Conservation (phyloP, 768 basidiomycete species). For the Dioszegia hungarica region DNA sequence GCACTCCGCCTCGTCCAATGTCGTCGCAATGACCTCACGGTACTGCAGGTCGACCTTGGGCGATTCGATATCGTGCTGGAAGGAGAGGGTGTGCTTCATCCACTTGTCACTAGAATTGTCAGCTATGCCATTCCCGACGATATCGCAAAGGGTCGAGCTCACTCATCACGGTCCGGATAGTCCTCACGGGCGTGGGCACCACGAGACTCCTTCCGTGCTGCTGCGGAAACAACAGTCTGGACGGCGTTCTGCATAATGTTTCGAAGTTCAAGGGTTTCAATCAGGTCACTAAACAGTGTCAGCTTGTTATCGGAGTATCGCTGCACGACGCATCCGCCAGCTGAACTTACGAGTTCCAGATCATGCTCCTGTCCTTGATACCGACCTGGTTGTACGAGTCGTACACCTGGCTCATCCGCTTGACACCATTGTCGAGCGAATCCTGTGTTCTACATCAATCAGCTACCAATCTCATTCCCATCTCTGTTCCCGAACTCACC, state of each 20-base stretch:
- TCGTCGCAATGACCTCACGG: conserved; percentile 74
- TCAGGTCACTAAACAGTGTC: conserved; percentile 68
- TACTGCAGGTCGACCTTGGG: conserved; percentile 87
- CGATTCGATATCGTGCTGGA: conserved; percentile 68
- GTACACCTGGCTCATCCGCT: conserved; percentile 79
- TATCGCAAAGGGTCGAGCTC: conserved; percentile 7
- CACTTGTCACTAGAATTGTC: conserved; percentile 35
- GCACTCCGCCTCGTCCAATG: conserved; percentile 94
- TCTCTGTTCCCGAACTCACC: conserved; percentile 47
- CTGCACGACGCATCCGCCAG: neutral
- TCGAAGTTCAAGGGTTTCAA: conserved; percentile 94
- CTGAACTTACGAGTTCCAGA: conserved; percentile 89
- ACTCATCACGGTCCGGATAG: conserved; percentile 95
- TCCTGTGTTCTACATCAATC: conserved; percentile 65
- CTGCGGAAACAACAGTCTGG: conserved; percentile 79
- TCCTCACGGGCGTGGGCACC: conserved; percentile 99
- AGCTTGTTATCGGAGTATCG: neutral
- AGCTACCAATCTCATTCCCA: neutral
- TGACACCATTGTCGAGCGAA: conserved; percentile 85
- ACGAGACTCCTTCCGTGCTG: conserved; percentile 90
- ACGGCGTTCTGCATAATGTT: conserved; percentile 92
- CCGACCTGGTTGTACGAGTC: conserved; percentile 84
- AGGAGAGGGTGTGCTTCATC: conserved; percentile 69
- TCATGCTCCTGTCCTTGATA: conserved; percentile 97
- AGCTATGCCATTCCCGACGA: neutral